Conservation (phyloP, 148 eudicot species). For the Vaccinium darrowii region DNA sequence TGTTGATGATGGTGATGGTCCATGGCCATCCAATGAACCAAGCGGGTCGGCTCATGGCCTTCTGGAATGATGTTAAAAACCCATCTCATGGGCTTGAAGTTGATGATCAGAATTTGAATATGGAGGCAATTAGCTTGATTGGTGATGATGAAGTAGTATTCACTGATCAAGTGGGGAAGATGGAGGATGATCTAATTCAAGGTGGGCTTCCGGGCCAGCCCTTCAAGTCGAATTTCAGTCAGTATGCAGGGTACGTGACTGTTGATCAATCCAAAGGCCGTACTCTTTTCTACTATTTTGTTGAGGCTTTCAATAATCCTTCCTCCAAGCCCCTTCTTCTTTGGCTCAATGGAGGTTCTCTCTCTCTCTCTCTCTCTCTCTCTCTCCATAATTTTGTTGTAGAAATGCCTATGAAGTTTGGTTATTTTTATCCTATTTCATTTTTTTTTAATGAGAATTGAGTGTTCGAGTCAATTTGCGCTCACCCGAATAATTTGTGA, state of each 20-base stretch:
- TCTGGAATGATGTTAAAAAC: slow-evolving; percentile 18
- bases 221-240: slow-evolving; percentile 26
- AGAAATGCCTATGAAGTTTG: not conserved
- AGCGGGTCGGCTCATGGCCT: slow-evolving; percentile 22
- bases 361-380: not conserved
- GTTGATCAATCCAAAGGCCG: slow-evolving; percentile 39
- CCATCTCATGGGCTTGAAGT: not conserved
- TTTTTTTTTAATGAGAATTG: no score
- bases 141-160: not conserved
- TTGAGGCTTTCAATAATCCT: slow-evolving; percentile 32
- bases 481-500: not conserved
- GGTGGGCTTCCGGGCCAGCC: slow-evolving; percentile 52
- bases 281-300: slow-evolving; percentile 45
- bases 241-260: slow-evolving; percentile 45
- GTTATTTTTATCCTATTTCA: not conserved
- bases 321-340: slow-evolving; percentile 43
- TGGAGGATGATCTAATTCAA: slow-evolving; percentile 29
- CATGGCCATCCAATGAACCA: slow-evolving; percentile 17
- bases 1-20: not conserved
- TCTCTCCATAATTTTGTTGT: not conserved
- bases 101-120: slow-evolving; percentile 10
- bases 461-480: not conserved
- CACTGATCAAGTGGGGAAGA: slow-evolving; percentile 16
- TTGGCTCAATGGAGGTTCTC: slow-evolving; percentile 53
- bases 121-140: not conserved